Evolutionary conservation across 148 eudicot genomes (phyloP).

Genomic region (Amaranthus cruentus): DNA sequence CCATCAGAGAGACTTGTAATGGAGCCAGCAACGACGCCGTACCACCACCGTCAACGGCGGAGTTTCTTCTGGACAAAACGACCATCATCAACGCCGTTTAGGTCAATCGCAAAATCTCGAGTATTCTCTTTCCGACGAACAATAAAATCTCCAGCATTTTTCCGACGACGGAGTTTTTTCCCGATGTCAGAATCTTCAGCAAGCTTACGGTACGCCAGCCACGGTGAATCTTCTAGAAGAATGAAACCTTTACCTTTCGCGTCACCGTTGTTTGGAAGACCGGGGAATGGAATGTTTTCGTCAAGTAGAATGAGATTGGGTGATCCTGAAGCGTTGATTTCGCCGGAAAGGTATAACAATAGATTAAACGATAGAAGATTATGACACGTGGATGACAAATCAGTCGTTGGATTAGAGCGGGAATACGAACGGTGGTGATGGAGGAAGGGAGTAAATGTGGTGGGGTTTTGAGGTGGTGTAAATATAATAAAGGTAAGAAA

Average conservation of each 20-base stretch:
- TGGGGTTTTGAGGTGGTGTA: slow-evolving; percentile 13
- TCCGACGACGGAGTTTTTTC: slow-evolving; percentile 44
- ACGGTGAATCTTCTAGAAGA: slow-evolving; percentile 39
- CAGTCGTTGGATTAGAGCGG: slow-evolving; percentile 14
- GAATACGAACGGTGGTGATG: slow-evolving; percentile 7
- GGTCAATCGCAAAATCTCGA: slow-evolving; percentile 48
- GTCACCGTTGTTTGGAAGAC: slow-evolving; percentile 61
- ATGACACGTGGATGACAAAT: slow-evolving; percentile 26
- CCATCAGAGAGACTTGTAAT: slow-evolving; percentile 54
- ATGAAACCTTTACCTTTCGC: slow-evolving; percentile 38
- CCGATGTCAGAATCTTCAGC: slow-evolving; percentile 55
- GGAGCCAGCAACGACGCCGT: slow-evolving; percentile 67
- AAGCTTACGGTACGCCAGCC: slow-evolving; percentile 43
- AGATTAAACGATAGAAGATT: slow-evolving; percentile 25
- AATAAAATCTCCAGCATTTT: slow-evolving; percentile 64
- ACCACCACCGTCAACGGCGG: slow-evolving; percentile 33
- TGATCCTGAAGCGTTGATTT: slow-evolving; percentile 85
- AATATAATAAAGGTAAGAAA: slow-evolving; percentile 13
- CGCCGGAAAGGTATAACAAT: slow-evolving; percentile 71
- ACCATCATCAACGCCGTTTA: slow-evolving; percentile 50
- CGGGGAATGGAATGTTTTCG: slow-evolving; percentile 28
- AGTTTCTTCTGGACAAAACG: slow-evolving; percentile 65
- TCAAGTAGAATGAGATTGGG: slow-evolving; percentile 73
- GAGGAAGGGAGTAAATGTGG: slow-evolving; percentile 19
- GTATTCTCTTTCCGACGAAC: slow-evolving; percentile 67